Conservation (phyloP, 441 rosid species). For the Erysimum cheiri region DNA sequence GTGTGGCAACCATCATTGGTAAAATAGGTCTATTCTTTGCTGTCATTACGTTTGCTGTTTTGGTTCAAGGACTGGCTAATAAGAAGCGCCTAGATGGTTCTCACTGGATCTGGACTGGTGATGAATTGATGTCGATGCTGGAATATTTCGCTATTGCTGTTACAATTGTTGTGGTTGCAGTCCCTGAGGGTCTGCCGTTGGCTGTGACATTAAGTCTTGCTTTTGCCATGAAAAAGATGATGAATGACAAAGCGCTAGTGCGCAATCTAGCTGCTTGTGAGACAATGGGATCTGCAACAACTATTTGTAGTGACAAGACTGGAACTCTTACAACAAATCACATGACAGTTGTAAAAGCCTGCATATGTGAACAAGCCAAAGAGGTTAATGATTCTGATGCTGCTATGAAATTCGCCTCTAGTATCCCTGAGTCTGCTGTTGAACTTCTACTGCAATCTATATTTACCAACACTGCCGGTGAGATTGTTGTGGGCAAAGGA, state of each 20-base stretch:
- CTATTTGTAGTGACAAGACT: conserved; percentile 78
- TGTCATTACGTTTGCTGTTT: conserved; percentile 67
- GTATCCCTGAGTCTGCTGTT: conserved; percentile 59
- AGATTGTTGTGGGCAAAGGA: conserved; percentile 66
- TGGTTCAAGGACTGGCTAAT: conserved; percentile 63
- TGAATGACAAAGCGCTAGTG: conserved; percentile 85
- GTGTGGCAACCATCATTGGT: conserved; percentile 80
- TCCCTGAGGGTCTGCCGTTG: conserved; percentile 83
- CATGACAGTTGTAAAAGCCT: conserved; percentile 80
- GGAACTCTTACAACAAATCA: conserved; percentile 81
- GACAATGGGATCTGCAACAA: conserved; percentile 84
- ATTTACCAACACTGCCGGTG: conserved; percentile 89
- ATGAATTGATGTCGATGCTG: conserved; percentile 62
- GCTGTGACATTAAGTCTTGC: conserved; percentile 83
- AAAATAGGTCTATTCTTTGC: conserved; percentile 76
- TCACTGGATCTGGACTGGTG: conserved; percentile 67
- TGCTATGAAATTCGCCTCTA: conserved; percentile 47
- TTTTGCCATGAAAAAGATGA: conserved; percentile 88
- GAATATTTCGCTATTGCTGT: conserved; percentile 76
- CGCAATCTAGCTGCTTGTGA: conserved; percentile 81
- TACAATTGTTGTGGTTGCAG: conserved; percentile 83
- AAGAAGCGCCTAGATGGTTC: conserved; percentile 55
- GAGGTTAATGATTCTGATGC: conserved; percentile 58
- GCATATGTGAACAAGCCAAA: conserved; percentile 57
- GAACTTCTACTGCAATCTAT: conserved; percentile 79